Conservation (phyloP, 306 rosid species). For the Cotoneaster glaucophyllus region DNA sequence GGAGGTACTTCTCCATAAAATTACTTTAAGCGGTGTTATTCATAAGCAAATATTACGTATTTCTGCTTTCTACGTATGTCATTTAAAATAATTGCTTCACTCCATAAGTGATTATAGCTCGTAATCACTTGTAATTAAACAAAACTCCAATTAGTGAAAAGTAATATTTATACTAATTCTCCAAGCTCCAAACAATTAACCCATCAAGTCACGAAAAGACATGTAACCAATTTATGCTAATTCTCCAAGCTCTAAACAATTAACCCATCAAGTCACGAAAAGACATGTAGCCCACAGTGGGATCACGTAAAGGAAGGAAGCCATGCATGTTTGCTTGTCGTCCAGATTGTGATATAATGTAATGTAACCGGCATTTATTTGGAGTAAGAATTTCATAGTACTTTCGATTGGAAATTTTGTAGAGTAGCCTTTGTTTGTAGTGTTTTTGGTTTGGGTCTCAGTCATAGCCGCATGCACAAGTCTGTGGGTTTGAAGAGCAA, state of each 20-base stretch:
- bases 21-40: too few relatives aligned
- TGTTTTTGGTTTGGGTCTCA: background rate
- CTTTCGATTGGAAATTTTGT: too few relatives aligned
- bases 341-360: background rate
- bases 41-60: too few relatives aligned
- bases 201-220: background rate
- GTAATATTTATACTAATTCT: background rate
- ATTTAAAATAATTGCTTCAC: too few relatives aligned
- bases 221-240: background rate
- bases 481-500: too few relatives aligned
- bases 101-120: too few relatives aligned
- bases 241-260: background rate
- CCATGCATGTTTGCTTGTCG: slow-evolving; percentile 9
- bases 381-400: background rate
- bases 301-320: background rate
- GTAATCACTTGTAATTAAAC: too few relatives aligned
- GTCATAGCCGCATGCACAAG: background rate
- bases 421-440: background rate
- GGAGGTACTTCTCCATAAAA: too few relatives aligned
- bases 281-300: background rate
- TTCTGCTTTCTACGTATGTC: too few relatives aligned
- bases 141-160: too few relatives aligned
- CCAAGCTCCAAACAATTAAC: background rate
- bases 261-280: background rate
- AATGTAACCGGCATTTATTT: background rate